Evolutionary conservation across 2,329 filamentous ascomycete genomes (phyloP), one percentile per base, ranked within the genome.

Genomic region (Diaporthe vexans): DNA sequence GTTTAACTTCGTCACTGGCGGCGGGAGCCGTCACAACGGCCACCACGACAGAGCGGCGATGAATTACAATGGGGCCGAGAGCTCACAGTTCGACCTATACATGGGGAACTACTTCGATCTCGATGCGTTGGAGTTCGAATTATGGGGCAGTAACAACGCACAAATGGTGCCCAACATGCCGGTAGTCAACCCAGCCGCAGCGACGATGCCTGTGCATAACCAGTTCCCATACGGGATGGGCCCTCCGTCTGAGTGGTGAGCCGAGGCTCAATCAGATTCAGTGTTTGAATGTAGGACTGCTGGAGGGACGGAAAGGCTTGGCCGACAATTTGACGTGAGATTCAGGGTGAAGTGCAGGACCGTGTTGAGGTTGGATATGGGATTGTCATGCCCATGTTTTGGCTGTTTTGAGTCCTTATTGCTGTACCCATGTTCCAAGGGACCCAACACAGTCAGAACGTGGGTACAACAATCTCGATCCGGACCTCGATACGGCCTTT

Each of bases 61-160:
- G 51, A 59, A 76, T 35, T 43, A 63, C 46, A 69, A n/a, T n/a
- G 59, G 54, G 4, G 59, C 63, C 9, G 81, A 83, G 3, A 59
- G 59, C 54, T 75, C 78, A 26, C 70, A 71, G 52, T 77, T 88
- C n/a, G 86, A 88, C 59, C 83, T 86, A 19, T 84, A 87, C 46
- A 75, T 88, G 54, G 82, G 83, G 21, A 83, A 83, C 0, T 86
- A 86, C 71, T 76, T 88, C 24, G 86, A 89, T 75, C 80, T 84
- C 8, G 82, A 83, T 21, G 77, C 81, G 4, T 77, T 88, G 21
- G 86, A 87, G 65, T 87, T 86, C 84, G 86, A 88, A 71, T 82
- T 88, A 79, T 86, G 85, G 81, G 79, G 80, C 10, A 43, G 46
- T 6, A 80, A 75, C 33, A 73, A 78, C 33, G 54, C 77, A 21